These are phyloP conservation scores for Trametes cinnabarina DNA, from an alignment of 768 basidiomycete genomes.

Conservation along the genomic window DNA sequence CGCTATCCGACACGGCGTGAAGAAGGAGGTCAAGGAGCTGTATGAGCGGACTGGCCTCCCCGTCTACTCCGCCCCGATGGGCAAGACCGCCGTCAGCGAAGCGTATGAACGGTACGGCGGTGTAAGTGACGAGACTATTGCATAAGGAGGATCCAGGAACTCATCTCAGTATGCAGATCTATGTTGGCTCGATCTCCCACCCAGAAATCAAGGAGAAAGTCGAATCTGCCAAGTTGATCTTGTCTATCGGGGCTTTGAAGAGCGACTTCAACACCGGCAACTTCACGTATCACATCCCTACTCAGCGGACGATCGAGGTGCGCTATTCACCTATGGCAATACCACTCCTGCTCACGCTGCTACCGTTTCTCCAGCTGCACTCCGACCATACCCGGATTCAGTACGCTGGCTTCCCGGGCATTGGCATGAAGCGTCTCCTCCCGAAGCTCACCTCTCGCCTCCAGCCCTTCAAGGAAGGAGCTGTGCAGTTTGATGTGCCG, in stretches of 20 bases:
- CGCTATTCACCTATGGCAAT: no score
- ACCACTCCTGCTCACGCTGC: no score
- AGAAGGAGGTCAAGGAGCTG: conserved; percentile 61
- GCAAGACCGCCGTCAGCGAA: conserved; percentile 76
- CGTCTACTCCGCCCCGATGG: conserved; percentile 78
- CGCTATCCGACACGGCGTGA: conserved; percentile 66
- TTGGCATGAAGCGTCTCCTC: conserved; percentile 77
- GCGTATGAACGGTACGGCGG: conserved; percentile 73
- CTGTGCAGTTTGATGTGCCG: conserved; percentile 48
- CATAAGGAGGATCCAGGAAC: background rate
- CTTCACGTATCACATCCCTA: conserved; percentile 73
- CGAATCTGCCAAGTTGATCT: conserved; percentile 70
- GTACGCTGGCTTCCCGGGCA: conserved; percentile 58
- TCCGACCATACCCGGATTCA: conserved; percentile 68
- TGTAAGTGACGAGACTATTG: conserved; percentile 41
- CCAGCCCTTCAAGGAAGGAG: conserved; percentile 38
- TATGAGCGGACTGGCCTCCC: conserved; percentile 64
- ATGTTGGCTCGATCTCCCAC: conserved; percentile 68
- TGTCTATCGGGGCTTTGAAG: conserved; percentile 69
- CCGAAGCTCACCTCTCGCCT: conserved; percentile 65
- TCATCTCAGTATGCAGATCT: conserved; percentile 47
- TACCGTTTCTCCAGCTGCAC: conserved; percentile 52
- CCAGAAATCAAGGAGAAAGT: conserved; percentile 68
- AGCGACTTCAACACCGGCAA: conserved; percentile 89
- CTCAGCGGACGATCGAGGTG: conserved; percentile 62